Percentiles rank a stretch among this genome's conserved stretches.
Evolutionary conservation across 371 early-diverging fungal species (phyloP).

Genomic region (Haplosporangium sp.): DNA sequence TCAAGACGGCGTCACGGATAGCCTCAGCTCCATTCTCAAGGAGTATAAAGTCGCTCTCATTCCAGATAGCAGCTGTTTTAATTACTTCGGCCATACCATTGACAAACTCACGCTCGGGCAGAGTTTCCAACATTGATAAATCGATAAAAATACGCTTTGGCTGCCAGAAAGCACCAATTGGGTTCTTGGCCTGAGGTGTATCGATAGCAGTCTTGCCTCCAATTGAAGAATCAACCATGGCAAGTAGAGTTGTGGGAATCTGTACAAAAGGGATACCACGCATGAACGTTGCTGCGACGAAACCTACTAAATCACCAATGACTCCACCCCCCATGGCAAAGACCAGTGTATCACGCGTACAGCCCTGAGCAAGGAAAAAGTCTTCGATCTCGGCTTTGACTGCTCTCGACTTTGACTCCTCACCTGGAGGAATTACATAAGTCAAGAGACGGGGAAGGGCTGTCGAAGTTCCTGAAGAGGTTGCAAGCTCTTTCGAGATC

Average conservation of each 20-base stretch:
- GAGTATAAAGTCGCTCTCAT: conserved; percentile 86
- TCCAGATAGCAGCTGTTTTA: conserved; percentile 97
- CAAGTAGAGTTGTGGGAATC: conserved; percentile 95
- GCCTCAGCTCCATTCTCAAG: conserved; percentile 89
- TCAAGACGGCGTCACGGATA: conserved; percentile 78
- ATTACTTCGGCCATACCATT: conserved; percentile 99
- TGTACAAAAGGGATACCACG: conserved; percentile 95
- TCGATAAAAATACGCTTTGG: conserved; percentile 95
- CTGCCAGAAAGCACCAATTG: conserved; percentile 98
- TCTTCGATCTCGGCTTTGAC: conserved; percentile 93
- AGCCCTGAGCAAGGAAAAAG: conserved; percentile 85
- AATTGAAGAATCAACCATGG: conserved; percentile 98
- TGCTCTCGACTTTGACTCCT: conserved; percentile 89
- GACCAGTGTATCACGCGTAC: conserved; percentile 94
- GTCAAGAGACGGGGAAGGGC: conserved; percentile 76
- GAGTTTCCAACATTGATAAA: conserved; percentile 83
- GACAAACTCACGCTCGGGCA: conserved; percentile 93
- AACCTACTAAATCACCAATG: conserved; percentile 96
- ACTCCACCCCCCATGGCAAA: conserved; percentile 98
- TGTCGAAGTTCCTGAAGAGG: conserved; percentile 33
- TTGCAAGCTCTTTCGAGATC: conserved; percentile 58
- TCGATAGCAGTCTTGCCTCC: conserved; percentile 99
- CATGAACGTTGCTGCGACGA: conserved; percentile 98
- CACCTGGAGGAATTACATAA: conserved; percentile 91
- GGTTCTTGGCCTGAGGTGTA: conserved; percentile 95